Percentiles rank a stretch among this genome's conserved stretches.
These are phyloP conservation scores for Venturia oleaginea DNA, from an alignment of 2,329 filamentous ascomycete species.

Conservation along the genomic window DNA sequence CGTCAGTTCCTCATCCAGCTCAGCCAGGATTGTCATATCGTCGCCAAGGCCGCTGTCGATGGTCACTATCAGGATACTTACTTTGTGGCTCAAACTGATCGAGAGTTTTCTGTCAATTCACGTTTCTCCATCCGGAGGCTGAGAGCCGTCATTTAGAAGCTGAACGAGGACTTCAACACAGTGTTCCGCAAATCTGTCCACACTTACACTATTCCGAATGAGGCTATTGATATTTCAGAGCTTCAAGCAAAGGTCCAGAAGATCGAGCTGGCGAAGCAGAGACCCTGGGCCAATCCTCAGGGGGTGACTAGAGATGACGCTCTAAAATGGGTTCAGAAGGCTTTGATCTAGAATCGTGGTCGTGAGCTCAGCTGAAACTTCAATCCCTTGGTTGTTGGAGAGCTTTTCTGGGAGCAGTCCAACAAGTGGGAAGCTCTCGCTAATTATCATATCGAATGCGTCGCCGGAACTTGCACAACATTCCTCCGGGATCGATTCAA, in stretches of 20 bases:
- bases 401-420: slow-evolving; percentile 53
- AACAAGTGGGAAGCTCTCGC: slow-evolving; percentile 42
- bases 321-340: slow-evolving; percentile 31
- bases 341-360: slow-evolving; percentile 37
- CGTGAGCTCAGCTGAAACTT: slow-evolving; percentile 53
- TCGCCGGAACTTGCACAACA: slow-evolving; percentile 25
- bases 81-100: slow-evolving; percentile 21
- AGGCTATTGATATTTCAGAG: too few species aligned
- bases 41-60: slow-evolving; percentile 27
- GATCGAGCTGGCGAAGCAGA: too few species aligned
- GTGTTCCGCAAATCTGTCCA: slow-evolving; percentile 37
- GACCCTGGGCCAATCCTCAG: not conserved
- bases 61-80: slow-evolving; percentile 28
- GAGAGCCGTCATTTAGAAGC: slow-evolving; percentile 45
- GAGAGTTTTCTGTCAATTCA: too few species aligned
- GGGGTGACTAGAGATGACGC: slow-evolving; percentile 26
- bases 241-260: too few species aligned
- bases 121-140: slow-evolving; percentile 39
- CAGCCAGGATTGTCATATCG: slow-evolving; percentile 29
- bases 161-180: slow-evolving; percentile 38
- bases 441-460: slow-evolving; percentile 26
- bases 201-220: too few species aligned
- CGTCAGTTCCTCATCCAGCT: slow-evolving; percentile 29
- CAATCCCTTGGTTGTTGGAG: slow-evolving; percentile 48
- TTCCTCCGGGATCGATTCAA: slow-evolving; percentile 29